A percentile compares a stretch with the other conserved stretches of the same genome.
phyloP scores from a whole-genome alignment of 495 filamentous ascomycete species.

The Trichoderma reesei region DNA sequence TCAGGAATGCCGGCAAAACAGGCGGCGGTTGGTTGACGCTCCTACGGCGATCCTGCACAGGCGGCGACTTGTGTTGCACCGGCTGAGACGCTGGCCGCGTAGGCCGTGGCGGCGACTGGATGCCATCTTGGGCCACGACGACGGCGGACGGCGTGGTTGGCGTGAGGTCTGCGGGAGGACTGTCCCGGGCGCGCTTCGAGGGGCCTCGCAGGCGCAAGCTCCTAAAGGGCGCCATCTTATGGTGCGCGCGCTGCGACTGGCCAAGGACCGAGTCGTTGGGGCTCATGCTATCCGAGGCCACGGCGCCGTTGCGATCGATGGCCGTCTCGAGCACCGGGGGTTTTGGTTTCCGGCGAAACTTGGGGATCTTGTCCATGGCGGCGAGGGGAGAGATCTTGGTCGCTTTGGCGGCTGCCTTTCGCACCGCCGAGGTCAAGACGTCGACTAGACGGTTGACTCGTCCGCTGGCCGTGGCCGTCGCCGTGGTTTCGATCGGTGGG shows the following conservation, averaged over 20 bases:
- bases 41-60: background rate
- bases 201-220: slow-evolving; percentile 6
- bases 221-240: slow-evolving; percentile 7
- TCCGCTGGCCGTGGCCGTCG: background rate
- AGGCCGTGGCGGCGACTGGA: slow-evolving; percentile 11
- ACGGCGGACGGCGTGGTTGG: slow-evolving; percentile 11
- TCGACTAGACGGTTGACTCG: background rate
- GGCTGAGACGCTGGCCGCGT: background rate
- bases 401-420: background rate
- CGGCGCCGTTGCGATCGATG: background rate
- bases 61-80: background rate
- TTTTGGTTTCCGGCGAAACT: slow-evolving; percentile 10
- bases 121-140: slow-evolving; percentile 17
- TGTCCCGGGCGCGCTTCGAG: slow-evolving; percentile 18
- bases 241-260: background rate
- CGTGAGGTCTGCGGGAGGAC: slow-evolving; percentile 9
- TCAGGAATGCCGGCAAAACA: slow-evolving; percentile 29
- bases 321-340: background rate
- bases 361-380: slow-evolving; percentile 10
- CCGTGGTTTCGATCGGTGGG: background rate
- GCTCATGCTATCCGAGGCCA: background rate
- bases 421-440: background rate
- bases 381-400: background rate
- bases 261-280: slow-evolving; percentile 1
- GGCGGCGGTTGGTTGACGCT: slow-evolving; percentile 9